These are phyloP conservation scores for Ceratobasidium sp. DNA, from an alignment of 1,284 basidiomycete genomes.

Conservation along the genomic window DNA sequence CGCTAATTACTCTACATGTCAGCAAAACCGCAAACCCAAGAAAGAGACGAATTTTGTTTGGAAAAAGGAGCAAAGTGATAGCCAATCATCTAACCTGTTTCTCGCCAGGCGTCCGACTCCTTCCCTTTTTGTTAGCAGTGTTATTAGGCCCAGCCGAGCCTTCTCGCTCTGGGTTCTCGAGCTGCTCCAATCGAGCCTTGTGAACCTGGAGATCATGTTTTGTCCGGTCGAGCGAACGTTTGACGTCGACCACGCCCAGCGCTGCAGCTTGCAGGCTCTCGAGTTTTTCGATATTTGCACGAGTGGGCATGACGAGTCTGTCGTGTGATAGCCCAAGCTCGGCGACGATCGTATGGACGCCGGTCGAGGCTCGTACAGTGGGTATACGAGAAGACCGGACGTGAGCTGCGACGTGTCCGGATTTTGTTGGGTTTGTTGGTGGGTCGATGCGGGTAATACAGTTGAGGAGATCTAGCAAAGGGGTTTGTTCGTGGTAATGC, in stretches of 20 bases:
- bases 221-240: conserved; percentile 83
- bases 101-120: conserved; percentile 33
- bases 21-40: neutral
- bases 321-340: conserved; percentile 78
- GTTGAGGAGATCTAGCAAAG: conserved; percentile 66
- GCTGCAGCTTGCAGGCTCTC: conserved; percentile 78
- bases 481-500: neutral
- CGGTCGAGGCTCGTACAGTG: conserved; percentile 72
- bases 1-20: conserved; percentile 34
- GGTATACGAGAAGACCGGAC: conserved; percentile 86
- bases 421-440: conserved; percentile 62
- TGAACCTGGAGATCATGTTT: conserved; percentile 82
- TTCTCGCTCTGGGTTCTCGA: conserved; percentile 49
- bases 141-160: conserved; percentile 20
- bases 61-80: neutral
- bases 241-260: conserved; percentile 79
- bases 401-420: conserved; percentile 76
- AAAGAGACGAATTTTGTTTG: neutral
- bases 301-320: conserved; percentile 90
- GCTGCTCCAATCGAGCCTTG: conserved; percentile 69
- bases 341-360: conserved; percentile 74
- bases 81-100: conserved; percentile 28
- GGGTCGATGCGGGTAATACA: conserved; percentile 79
- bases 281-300: conserved; percentile 73
- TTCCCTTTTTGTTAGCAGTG: conserved; percentile 2